phyloP scores from a whole-genome alignment of 768 basidiomycete genomes.

The Tubosaeta sp. region DNA sequence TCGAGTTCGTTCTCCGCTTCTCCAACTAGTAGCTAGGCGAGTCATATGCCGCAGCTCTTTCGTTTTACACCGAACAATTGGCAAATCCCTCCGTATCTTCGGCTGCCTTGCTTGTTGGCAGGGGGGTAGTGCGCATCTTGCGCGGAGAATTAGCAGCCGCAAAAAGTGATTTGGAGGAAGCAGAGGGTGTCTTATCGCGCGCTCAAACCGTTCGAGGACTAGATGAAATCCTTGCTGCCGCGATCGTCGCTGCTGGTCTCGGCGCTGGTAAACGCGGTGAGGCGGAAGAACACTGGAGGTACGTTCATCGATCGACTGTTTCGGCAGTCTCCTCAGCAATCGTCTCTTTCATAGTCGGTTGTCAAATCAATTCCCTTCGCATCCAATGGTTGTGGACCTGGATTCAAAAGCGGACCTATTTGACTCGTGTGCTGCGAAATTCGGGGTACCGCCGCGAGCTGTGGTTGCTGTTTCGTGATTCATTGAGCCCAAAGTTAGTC shows the following conservation, averaged over 20 bases:
- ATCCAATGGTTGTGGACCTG: conserved; percentile 69
- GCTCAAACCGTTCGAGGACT: conserved; percentile 40
- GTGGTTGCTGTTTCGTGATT: conserved; percentile 16
- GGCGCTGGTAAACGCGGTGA: conserved; percentile 54
- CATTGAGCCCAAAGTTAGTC: not conserved
- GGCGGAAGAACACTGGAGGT: conserved; percentile 69
- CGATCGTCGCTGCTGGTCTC: conserved; percentile 60
- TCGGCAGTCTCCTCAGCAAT: conserved; percentile 1
- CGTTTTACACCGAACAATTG: conserved; percentile 81
- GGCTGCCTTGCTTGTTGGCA: conserved; percentile 69
- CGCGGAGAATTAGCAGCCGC: conserved; percentile 71
- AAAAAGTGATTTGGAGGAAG: conserved; percentile 78
- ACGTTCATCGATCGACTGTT: conserved; percentile 26
- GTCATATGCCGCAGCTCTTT: conserved; percentile 38
- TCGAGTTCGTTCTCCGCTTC: not conserved
- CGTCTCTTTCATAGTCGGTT: conserved; percentile 33
- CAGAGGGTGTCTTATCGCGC: conserved; percentile 43
- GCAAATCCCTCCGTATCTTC: conserved; percentile 76
- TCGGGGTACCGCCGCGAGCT: conserved; percentile 53
- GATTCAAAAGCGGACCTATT: conserved; percentile 57
- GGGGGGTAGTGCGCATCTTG: conserved; percentile 75
- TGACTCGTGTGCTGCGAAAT: conserved; percentile 57
- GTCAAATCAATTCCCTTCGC: conserved; percentile 51
- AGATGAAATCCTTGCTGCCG: conserved; percentile 62
- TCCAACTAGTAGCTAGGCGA: conserved; percentile 18